Evolutionary conservation across 2,329 filamentous ascomycete genomes (phyloP), one percentile per base, ranked within the genome.

Genomic region (Whalleya microplaca): DNA sequence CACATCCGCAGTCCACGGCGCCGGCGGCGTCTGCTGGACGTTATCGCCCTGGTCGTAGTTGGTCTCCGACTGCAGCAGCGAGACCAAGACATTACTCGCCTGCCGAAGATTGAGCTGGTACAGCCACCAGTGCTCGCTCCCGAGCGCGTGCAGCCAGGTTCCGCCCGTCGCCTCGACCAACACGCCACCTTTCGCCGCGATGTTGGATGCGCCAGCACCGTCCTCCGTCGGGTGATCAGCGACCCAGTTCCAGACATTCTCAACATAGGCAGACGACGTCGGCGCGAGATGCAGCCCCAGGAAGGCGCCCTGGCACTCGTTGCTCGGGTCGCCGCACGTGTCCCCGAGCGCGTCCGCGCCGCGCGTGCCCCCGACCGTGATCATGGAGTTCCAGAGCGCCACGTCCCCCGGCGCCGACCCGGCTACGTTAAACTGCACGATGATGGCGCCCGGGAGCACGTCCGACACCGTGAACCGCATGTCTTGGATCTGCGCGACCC

Each of bases 391-490:
- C 73, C 73, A 69, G 41, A 71, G 59, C 10, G 64, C 68, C 1
- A 71, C 65, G 21, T 71, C 66, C 5, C 73, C 73, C 0, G 74
- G 73, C 1, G 56, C 48, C 6, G 57, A 52, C 1, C 73, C 73
- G 5, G 71, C 72, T 48, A 74, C 69, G 63, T 76, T 70, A 56
- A 75, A 72, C 60, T 73, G 71, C n/a, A 90, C 77, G 16, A 90
- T 72, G 7, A 88, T 80, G 5, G 86, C 84, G 29, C 86, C 85
- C 7, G 82, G 76, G 7, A 84, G 78, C 8, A 83, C 78, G 5
- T 86, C 86, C 56, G 80, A 76, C 1, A 86, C 86, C 58, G 82
- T 81, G 44, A 91, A 78, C 41, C 89, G 80, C 72, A 88, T 82
- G 63, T 91, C 87, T 2, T 81, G 82, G 74, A 85, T 84, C 67